Evolutionary conservation across 495 filamentous ascomycete species (phyloP), one percentile per base, ranked within the genome.

Genomic region (Penicillium robsamsonii): DNA sequence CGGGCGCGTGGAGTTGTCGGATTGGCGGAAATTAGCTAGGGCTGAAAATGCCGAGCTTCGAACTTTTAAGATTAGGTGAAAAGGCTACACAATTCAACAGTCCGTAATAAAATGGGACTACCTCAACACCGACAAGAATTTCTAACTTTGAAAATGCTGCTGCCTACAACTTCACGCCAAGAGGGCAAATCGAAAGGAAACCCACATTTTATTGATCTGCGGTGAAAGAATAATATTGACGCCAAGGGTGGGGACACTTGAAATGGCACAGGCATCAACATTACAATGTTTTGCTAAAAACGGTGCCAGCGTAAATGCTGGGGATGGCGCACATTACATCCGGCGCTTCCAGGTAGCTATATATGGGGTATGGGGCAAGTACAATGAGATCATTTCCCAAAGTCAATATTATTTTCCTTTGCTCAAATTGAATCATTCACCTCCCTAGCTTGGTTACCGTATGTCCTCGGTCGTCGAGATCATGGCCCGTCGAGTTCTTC

Each of bases 401-500:
- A n/a, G 1, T 22, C n/a, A 12, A 48, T 24, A 8, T 33, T 24
- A 12, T 6, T 12, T 46, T n/a, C 29, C n/a, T n/a, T 12, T 31
- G n/a, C 38, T n/a, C 25, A 10, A 13, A 17, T 30, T 42, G 35
- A 42, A 15, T 51, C 30, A 53, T 24, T 13, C 18, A 45, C 46
- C 12, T 18, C 30, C 45, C 55, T 20, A 18, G n/a, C 45, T 49
- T 38, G 50, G 47, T 50, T 44, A 12, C 20, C 20, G 18, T 33
- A 50, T 59, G 53, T 50, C 57, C n/a, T 50, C n/a, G n/a, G n/a
- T 48, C 9, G 43, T 69, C 27, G 68, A 70, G 15, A 57, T 64
- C 47, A 73, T 76, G 70, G 66, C 66, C 11, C 70, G 67, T 31
- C 68, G 63, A 27, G 54, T 71, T 29, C 62, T 73, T 31, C 65